These are phyloP conservation scores for Friedmanniomyces simplex DNA, from an alignment of 495 filamentous ascomycete species.

Conservation along the genomic window DNA sequence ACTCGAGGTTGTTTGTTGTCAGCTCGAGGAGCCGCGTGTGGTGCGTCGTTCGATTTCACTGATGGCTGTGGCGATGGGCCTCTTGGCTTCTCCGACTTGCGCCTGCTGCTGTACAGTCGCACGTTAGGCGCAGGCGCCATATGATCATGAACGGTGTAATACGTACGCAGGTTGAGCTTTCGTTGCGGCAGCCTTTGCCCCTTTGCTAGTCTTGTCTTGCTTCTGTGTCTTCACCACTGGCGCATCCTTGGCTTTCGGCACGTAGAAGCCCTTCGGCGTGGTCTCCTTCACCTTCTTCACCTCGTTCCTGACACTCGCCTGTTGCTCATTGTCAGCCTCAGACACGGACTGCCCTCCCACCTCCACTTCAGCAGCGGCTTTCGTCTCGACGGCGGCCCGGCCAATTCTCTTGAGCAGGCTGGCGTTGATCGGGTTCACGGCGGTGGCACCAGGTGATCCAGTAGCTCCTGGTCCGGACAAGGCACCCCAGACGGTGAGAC, in stretches of 20 bases:
- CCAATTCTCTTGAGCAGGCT: not conserved
- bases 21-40: not conserved
- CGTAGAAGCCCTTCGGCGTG: not conserved
- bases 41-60: not conserved
- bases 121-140: too few species aligned
- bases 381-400: not conserved
- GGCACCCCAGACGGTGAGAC: slow-evolving; percentile 2
- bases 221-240: not conserved
- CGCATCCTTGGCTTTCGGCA: not conserved
- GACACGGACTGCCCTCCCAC: not conserved
- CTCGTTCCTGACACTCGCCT: not conserved
- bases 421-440: not conserved
- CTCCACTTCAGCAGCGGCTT: not conserved
- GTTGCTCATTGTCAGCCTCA: not conserved
- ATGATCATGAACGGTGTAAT: too few species aligned
- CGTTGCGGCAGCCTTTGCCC: not conserved
- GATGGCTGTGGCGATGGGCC: not conserved
- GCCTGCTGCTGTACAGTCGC: too few species aligned
- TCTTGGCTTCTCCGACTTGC: not conserved
- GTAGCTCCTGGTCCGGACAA: not conserved
- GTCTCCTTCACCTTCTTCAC: not conserved
- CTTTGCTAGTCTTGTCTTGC: not conserved
- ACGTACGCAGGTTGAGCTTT: not conserved
- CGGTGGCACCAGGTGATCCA: not conserved
- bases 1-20: not conserved